Evolutionary conservation across 2,329 filamentous ascomycete genomes (phyloP).

Genomic region (Amauroascus verrucosus): DNA sequence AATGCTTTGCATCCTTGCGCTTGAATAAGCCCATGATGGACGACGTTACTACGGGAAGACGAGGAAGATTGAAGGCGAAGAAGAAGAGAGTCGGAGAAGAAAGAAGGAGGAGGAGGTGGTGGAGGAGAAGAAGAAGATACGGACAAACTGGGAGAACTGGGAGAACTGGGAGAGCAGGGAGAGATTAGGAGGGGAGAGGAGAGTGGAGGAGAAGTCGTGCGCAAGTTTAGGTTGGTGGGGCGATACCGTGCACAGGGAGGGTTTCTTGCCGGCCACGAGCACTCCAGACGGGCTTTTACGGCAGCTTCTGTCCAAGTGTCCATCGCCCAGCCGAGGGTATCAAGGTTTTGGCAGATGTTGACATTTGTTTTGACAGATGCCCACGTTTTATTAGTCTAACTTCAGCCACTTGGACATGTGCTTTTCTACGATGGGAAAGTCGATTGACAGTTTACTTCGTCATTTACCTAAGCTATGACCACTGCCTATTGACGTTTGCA

Average conservation of each 20-base stretch:
- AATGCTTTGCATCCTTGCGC: constrained; percentile 37
- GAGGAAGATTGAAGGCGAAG: no score
- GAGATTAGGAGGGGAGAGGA: constrained; percentile 9
- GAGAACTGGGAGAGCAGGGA: constrained; percentile 10
- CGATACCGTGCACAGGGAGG: background rate
- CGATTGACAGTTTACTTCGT: no score
- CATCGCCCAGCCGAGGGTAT: background rate
- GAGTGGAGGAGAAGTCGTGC: constrained; percentile 1
- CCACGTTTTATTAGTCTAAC: background rate
- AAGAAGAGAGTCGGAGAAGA: background rate
- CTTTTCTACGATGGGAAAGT: no score
- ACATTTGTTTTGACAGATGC: background rate
- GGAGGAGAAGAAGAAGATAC: background rate
- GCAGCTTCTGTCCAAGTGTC: background rate
- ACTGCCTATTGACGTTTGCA: no score
- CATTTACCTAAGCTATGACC: no score
- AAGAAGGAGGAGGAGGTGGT: background rate
- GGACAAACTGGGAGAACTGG: no score
- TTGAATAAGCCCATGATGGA: constrained; percentile 39
- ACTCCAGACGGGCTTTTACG: background rate
- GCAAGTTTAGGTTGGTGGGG: constrained; percentile 11
- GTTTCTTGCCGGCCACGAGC: background rate
- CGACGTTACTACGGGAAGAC: no score
- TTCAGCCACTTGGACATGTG: background rate
- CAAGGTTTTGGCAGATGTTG: background rate